phyloP scores from a whole-genome alignment of 306 rosid genomes.

The Astragalus membranaceus region DNA sequence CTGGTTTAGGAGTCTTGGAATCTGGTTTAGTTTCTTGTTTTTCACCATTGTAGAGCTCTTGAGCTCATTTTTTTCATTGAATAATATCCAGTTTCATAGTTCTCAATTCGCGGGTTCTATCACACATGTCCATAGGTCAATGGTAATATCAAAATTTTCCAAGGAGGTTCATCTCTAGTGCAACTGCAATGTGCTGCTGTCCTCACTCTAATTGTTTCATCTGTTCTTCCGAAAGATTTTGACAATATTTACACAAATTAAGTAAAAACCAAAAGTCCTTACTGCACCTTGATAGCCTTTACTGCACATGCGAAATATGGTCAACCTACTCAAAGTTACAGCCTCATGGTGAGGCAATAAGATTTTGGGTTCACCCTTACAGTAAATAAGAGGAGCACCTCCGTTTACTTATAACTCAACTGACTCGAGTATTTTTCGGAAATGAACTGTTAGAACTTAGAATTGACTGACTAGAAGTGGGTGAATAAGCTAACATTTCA shows the following conservation, averaged over 20 bases:
- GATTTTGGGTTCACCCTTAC: not conserved
- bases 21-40: too few relatives aligned
- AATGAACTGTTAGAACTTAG: not conserved
- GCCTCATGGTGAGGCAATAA: not conserved
- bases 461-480: not conserved
- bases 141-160: not conserved
- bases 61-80: too few relatives aligned
- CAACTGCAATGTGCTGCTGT: not conserved
- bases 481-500: not conserved
- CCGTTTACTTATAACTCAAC: not conserved
- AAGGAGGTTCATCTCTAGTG: not conserved
- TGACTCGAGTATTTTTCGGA: not conserved
- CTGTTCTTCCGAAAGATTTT: not conserved
- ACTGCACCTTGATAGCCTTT: not conserved
- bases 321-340: not conserved
- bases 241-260: not conserved
- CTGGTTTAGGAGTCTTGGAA: too few relatives aligned
- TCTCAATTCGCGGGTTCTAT: too few relatives aligned
- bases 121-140: not conserved
- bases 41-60: too few relatives aligned
- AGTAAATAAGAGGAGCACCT: not conserved
- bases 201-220: not conserved
- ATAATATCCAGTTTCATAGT: too few relatives aligned
- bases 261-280: not conserved
- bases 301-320: not conserved